Evolutionary conservation across 2,329 filamentous ascomycete genomes (phyloP).

Genomic region (Simplicillium sp.): DNA sequence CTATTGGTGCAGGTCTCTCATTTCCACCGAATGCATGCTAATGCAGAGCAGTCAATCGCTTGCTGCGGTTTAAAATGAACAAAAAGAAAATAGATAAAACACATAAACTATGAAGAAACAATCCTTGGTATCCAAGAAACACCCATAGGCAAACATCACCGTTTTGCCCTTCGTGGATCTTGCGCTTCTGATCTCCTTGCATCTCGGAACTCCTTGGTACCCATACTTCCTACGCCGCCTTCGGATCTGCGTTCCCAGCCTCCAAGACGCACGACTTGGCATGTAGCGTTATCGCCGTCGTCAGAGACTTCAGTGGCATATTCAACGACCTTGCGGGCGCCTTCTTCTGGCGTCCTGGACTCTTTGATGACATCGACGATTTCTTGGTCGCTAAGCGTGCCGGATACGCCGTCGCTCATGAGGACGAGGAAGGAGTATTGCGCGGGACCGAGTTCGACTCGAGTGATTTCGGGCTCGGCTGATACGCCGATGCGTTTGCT

Average conservation of each 20-base stretch:
- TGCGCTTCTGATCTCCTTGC: slow-evolving; percentile 71
- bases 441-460: slow-evolving; percentile 69
- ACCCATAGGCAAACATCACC: no score
- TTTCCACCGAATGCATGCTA: no score
- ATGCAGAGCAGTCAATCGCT: no score
- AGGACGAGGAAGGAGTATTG: slow-evolving; percentile 87
- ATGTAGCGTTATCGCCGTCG: slow-evolving; percentile 60
- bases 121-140: no score
- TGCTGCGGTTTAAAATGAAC: no score
- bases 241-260: slow-evolving; percentile 68
- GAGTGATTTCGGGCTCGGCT: slow-evolving; percentile 81
- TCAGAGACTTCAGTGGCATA: slow-evolving; percentile 79
- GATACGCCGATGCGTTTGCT: slow-evolving; percentile 90
- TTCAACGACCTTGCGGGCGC: slow-evolving; percentile 65
- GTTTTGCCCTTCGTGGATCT: slow-evolving; percentile 66
- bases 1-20: no score
- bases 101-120: no score
- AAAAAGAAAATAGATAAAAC: no score
- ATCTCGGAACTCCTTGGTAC: slow-evolving; percentile 86
- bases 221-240: slow-evolving; percentile 79
- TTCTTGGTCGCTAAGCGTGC: slow-evolving; percentile 82
- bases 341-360: slow-evolving; percentile 81
- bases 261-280: slow-evolving; percentile 55
- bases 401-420: slow-evolving; percentile 81
- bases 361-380: slow-evolving; percentile 96